Base-by-base conservation (phyloP, 768 basidiomycete species). In the Collybia sordida region DNA sequence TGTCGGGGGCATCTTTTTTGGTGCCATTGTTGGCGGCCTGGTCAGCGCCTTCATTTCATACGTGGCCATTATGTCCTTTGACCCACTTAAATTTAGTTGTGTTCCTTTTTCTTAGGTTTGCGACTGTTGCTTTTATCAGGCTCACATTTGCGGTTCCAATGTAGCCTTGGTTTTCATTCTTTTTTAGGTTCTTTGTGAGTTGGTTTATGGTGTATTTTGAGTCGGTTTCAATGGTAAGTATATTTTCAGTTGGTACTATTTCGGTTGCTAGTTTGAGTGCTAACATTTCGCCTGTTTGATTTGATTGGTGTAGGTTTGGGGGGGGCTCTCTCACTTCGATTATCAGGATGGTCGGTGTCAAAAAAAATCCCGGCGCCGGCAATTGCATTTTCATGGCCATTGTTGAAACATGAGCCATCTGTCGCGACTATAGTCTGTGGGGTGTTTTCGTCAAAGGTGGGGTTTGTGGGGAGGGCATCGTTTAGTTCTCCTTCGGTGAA, bases 291-390 rank as follows among this genome's bases (percentile, higher is more conserved):
- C n/a, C n/a, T n/a, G n/a, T n/a, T n/a, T n/a, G n/a, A n/a, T n/a
- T n/a, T n/a, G n/a, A 8, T 21, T 49, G 38, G 38, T 18, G 38
- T 22, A 38, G 12, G 12, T 42, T 17, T 4, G 21, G 27, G 11
- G n/a, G 38, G 38, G 15, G 34, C n/a, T 14, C 24, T 42, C 9
- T 24, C 25, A 25, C 47, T 41, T 25, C 14, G 31, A n/a, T 25
- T 15, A 6, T 27, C 37, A 1, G 38, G 17, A 11, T 49, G 36
- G 12, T 39, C 36, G 19, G n/a, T 27, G 8, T 42, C 42, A 19
- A 21, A 50, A 35, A 42, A 50, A 6, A 44, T 42, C 24, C 56
- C 56, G 2, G 45, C 25, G 18, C 52, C 52, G 4, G 52, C 52
- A 9, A 19, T 18, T 3, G 52, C 52, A 19, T 51, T 36, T 11